Conservation (phyloP, 2,329 filamentous ascomycete species). For the Cladophialophora yegresii region DNA sequence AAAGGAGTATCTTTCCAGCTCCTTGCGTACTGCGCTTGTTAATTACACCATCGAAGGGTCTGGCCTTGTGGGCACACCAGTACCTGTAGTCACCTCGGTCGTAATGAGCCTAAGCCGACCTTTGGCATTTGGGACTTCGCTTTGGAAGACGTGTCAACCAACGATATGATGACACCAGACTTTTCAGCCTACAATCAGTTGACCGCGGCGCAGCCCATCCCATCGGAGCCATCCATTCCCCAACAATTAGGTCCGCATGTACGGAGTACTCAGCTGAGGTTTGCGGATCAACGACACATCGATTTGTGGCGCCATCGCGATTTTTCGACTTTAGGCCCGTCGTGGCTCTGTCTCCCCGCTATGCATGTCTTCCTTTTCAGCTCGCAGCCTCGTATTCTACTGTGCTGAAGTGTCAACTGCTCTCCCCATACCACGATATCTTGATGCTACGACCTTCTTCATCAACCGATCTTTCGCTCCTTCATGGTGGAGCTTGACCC, state of each 20-base stretch:
- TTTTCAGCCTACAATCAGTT: neutral
- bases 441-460: neutral
- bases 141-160: neutral
- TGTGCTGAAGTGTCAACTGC: neutral
- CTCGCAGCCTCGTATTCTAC: neutral
- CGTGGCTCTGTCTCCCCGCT: neutral
- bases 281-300: neutral
- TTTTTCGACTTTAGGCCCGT: neutral
- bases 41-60: neutral
- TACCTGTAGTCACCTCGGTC: neutral
- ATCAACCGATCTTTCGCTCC: neutral
- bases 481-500: neutral
- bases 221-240: neutral
- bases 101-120: neutral
- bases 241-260: conserved; percentile 5
- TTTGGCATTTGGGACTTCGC: neutral
- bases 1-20: neutral
- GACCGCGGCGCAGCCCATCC: neutral
- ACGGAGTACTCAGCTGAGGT: conserved; percentile 3
- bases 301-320: conserved; percentile 1
- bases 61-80: no score
- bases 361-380: neutral
- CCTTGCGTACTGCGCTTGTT: neutral
- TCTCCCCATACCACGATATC: neutral
- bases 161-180: neutral